These are phyloP conservation scores for Clitopilus passeckerianus DNA, from an alignment of 768 basidiomycete genomes.

Conservation along the genomic window DNA sequence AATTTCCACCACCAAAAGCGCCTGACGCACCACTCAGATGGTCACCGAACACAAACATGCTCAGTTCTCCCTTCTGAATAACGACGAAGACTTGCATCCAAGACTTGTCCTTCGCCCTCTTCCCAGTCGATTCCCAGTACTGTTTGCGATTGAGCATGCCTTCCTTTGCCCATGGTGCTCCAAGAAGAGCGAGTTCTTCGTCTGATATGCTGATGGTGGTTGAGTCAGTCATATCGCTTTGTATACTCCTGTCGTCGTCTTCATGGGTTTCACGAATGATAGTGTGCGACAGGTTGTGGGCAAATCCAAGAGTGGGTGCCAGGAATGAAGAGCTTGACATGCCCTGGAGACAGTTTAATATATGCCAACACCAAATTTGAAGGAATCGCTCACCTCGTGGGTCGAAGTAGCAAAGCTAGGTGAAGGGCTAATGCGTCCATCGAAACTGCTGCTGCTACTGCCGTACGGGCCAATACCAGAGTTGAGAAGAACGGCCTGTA, in stretches of 20 bases:
- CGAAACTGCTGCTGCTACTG: constrained; percentile 76
- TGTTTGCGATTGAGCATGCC: constrained; percentile 94
- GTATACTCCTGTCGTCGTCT: constrained; percentile 71
- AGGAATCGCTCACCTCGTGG: constrained; percentile 53
- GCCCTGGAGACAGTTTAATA: not conserved
- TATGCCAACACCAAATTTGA: not conserved
- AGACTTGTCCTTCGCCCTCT: constrained; percentile 79
- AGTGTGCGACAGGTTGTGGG: constrained; percentile 90
- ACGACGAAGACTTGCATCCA: constrained; percentile 98
- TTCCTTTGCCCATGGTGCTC: constrained; percentile 99
- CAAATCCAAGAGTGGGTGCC: constrained; percentile 90
- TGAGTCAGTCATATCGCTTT: constrained; percentile 59
- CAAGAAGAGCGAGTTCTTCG: constrained; percentile 91
- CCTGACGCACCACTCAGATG: constrained; percentile 54
- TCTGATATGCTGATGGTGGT: constrained; percentile 86
- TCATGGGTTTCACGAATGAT: constrained; percentile 96
- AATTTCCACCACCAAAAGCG: constrained; percentile 92
- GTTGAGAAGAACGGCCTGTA: constrained; percentile 71
- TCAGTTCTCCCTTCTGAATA: constrained; percentile 89
- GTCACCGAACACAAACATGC: constrained; percentile 94
- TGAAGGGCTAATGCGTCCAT: constrained; percentile 90
- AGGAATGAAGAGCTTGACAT: constrained; percentile 55
- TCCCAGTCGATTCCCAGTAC: constrained; percentile 84
- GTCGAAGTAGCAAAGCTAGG: constrained; percentile 91
- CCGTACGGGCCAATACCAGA: constrained; percentile 67